These are phyloP conservation scores for Cryphonectria parasitica DNA, from an alignment of 2,329 filamentous ascomycete species.

Conservation along the genomic window DNA sequence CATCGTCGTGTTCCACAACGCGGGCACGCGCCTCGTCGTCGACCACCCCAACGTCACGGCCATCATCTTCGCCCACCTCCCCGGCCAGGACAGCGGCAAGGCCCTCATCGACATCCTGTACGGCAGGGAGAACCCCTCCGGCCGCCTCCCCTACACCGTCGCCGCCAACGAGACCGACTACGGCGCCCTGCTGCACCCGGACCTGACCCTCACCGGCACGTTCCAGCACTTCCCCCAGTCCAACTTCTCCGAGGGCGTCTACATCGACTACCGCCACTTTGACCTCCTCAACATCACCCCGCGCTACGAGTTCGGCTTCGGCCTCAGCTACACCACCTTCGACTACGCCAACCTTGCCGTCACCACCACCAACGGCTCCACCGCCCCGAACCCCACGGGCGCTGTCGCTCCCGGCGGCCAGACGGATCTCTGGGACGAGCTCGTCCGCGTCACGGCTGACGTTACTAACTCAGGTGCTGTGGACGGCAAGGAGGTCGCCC, in stretches of 20 bases:
- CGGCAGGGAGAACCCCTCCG: slow-evolving; percentile 59
- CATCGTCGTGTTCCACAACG: slow-evolving; percentile 68
- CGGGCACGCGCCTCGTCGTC: slow-evolving; percentile 62
- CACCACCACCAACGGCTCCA: slow-evolving; percentile 37
- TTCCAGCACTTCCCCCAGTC: slow-evolving; percentile 55
- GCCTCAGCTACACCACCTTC: slow-evolving; percentile 60
- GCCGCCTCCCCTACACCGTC: slow-evolving; percentile 64
- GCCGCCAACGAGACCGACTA: slow-evolving; percentile 62
- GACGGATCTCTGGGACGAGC: slow-evolving; percentile 51
- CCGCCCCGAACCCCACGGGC: slow-evolving; percentile 42
- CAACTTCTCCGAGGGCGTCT: slow-evolving; percentile 55
- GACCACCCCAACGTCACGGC: slow-evolving; percentile 68
- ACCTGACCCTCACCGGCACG: slow-evolving; percentile 46
- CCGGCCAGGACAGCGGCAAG: slow-evolving; percentile 64
- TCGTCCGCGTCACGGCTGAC: slow-evolving; percentile 44
- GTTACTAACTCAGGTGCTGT: slow-evolving; percentile 48
- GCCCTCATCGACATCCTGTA: slow-evolving; percentile 61
- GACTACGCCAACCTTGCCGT: slow-evolving; percentile 45
- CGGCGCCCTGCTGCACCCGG: slow-evolving; percentile 45
- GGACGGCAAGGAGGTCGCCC: slow-evolving; percentile 51
- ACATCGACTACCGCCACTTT: slow-evolving; percentile 60
- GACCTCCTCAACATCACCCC: slow-evolving; percentile 52
- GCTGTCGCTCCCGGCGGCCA: slow-evolving; percentile 48
- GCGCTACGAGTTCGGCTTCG: slow-evolving; percentile 60
- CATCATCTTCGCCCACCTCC: slow-evolving; percentile 65